Percentiles rank a stretch among this genome's conserved stretches.
Evolutionary conservation across 1,284 basidiomycete genomes (phyloP).

Genomic region (Ceratobasidium sp.): DNA sequence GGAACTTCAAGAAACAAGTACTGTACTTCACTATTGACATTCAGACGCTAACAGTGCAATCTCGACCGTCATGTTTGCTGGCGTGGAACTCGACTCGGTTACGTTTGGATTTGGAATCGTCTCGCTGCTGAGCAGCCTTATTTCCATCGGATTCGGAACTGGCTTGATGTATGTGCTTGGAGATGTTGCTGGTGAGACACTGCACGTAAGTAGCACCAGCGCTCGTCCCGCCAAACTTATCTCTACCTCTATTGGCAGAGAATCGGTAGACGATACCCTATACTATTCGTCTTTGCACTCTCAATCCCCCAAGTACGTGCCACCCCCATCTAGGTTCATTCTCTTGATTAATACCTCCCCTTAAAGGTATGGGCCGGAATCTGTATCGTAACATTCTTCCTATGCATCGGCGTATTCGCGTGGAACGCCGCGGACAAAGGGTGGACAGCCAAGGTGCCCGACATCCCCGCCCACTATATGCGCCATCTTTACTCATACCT

Average conservation of each 20-base stretch:
- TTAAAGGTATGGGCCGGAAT: conserved; percentile 37
- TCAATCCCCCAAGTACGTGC: conserved; percentile 37
- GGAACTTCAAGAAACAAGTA: not conserved
- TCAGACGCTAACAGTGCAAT: conserved; percentile 24
- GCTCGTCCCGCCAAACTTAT: not conserved
- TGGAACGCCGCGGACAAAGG: conserved; percentile 42
- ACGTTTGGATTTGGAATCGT: conserved; percentile 46
- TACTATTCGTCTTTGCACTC: conserved; percentile 42
- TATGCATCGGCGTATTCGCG: conserved; percentile 37
- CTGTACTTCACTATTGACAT: not conserved
- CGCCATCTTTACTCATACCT: not conserved
- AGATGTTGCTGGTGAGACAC: conserved; percentile 38
- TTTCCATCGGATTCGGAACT: conserved; percentile 48
- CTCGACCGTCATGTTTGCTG: conserved; percentile 46
- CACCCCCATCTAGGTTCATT: not conserved
- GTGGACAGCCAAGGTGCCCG: conserved; percentile 40
- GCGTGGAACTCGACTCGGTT: conserved; percentile 26
- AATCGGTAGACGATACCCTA: conserved; percentile 37
- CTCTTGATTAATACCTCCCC: not conserved
- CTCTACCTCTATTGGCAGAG: not conserved
- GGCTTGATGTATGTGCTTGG: conserved; percentile 47
- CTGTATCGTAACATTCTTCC: conserved; percentile 39
- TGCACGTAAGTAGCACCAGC: conserved; percentile 27
- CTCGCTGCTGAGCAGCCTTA: conserved; percentile 46
- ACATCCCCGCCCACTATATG: conserved; percentile 4